Conservation (phyloP, 768 basidiomycete species). For the Epithele typhae region DNA sequence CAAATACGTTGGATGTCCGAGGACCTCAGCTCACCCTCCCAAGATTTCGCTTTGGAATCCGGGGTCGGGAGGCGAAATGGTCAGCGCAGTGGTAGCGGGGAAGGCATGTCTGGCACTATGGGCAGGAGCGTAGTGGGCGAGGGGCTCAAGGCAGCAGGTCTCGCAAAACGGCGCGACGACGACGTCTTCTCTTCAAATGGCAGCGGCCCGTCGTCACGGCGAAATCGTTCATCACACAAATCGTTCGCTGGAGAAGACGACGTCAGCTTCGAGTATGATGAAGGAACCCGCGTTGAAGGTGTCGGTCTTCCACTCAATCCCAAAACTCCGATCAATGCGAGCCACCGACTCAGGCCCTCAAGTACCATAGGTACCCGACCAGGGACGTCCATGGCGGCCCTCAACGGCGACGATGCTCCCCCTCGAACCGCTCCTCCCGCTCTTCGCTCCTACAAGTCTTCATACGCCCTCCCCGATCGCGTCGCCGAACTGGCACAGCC, state of each 20-base stretch:
- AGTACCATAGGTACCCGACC: slow-evolving; percentile 15
- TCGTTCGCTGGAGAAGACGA: slow-evolving; percentile 12
- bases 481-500: slow-evolving; percentile 2
- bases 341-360: slow-evolving; percentile 5
- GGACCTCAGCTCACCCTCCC: slow-evolving; percentile 31
- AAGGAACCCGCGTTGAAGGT: slow-evolving; percentile 12
- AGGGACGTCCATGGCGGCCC: slow-evolving; percentile 34
- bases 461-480: slow-evolving; percentile 27
- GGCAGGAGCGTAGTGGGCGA: slow-evolving; percentile 62
- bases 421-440: slow-evolving; percentile 36
- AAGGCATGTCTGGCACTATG: slow-evolving; percentile 44
- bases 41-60: slow-evolving; percentile 21
- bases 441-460: slow-evolving; percentile 38
- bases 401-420: slow-evolving; percentile 27
- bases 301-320: slow-evolving; percentile 8
- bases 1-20: slow-evolving; percentile 54
- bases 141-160: slow-evolving; percentile 66
- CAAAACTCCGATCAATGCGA: slow-evolving; percentile 12
- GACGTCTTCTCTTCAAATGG: slow-evolving; percentile 31
- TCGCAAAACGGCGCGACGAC: slow-evolving; percentile 39
- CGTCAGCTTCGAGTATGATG: slow-evolving; percentile 6
- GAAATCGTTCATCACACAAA: slow-evolving; percentile 22
- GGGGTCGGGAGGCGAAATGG: slow-evolving; percentile 47
- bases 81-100: slow-evolving; percentile 63
- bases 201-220: slow-evolving; percentile 5